Conservation (phyloP, 1,284 basidiomycete genomes). For the Marasmius oreades region DNA sequence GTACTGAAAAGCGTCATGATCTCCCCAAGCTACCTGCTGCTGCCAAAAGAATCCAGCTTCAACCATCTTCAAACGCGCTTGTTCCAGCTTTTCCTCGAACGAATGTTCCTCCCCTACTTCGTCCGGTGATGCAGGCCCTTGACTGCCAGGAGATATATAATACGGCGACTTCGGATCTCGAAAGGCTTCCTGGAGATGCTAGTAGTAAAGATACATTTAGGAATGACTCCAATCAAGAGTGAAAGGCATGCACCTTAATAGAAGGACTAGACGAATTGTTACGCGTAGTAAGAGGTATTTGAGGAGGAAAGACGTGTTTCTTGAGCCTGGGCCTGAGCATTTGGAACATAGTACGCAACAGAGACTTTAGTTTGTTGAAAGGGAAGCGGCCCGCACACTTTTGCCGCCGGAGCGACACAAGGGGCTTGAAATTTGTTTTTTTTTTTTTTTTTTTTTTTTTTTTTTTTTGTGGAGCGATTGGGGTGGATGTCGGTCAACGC, state of each 20-base stretch:
- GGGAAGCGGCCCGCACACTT: too few species aligned
- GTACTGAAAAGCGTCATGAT: constrained; percentile 72
- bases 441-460: too few species aligned
- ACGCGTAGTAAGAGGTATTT: too few species aligned
- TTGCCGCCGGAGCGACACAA: too few species aligned
- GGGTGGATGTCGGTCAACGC: too few species aligned
- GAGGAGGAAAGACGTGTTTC: too few species aligned
- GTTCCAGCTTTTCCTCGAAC: constrained; percentile 20
- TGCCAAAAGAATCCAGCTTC: constrained; percentile 65
- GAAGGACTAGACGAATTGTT: background rate
- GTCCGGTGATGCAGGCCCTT: constrained; percentile 59
- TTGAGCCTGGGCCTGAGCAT: too few species aligned
- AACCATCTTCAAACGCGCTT: constrained; percentile 41
- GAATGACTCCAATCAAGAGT: background rate
- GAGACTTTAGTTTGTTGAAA: too few species aligned
- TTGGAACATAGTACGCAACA: too few species aligned
- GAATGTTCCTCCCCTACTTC: constrained; percentile 14
- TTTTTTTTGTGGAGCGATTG: too few species aligned
- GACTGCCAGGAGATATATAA: constrained; percentile 55
- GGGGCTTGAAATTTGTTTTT: too few species aligned
- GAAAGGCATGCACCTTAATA: constrained; percentile 6
- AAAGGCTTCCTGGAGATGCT: constrained; percentile 58
- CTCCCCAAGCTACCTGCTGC: constrained; percentile 70
- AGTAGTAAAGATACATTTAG: background rate
- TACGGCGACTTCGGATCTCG: constrained; percentile 65